Base-by-base conservation (phyloP, 176 grass and related monocot genomes). In the Areca catechu region DNA sequence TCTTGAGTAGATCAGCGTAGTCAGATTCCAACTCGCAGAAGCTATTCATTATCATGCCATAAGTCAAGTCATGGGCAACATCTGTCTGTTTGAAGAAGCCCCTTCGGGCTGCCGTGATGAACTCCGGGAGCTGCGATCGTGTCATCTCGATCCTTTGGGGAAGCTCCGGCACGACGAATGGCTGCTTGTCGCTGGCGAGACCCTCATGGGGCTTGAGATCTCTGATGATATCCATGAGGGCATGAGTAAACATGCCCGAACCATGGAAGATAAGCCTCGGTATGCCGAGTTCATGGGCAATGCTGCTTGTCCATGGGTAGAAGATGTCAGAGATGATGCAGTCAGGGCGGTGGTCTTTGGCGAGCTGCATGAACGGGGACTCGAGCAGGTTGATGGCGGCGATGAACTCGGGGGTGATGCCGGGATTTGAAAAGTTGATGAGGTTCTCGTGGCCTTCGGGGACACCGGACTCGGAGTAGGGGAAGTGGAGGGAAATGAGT, bases 211-310 rank as follows among this genome's bases (percentile, higher is more conserved):
- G 34, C 5, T 57, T 15, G 20, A 4, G 7, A 19, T 12, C 7
- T 3, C 5, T 0, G 9, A 70, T 18, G 30, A 1, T 20, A 20
- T 5, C 12, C 3, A 15, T 0, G 2, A 50, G 0, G 1, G 3
- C 2, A 5, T 22, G 61, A 70, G 34, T 24, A 24, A 24, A 24
- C 23, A 20, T 3, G 5, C 79, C 77, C 55, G 7, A 74, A 16
- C 88, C 88, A 51, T 69, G 56, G 68, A 91, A 86, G 20, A 34
- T 64, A 3, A 91, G 27, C 28, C 71, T 62, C 10, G 82, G 82
- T 28, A 80, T 58, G 49, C 80, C 49, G 6, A 59, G 27, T 34
- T 70, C 74, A 22, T 61, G 58, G 2, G 82, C 56, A 4, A 70
- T 20, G 57, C 74, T 68, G 1, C 1, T 27, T 22, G 79, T 55